Base-by-base conservation (phyloP, 2,329 filamentous ascomycete species). In the Aspergillus sp. region DNA sequence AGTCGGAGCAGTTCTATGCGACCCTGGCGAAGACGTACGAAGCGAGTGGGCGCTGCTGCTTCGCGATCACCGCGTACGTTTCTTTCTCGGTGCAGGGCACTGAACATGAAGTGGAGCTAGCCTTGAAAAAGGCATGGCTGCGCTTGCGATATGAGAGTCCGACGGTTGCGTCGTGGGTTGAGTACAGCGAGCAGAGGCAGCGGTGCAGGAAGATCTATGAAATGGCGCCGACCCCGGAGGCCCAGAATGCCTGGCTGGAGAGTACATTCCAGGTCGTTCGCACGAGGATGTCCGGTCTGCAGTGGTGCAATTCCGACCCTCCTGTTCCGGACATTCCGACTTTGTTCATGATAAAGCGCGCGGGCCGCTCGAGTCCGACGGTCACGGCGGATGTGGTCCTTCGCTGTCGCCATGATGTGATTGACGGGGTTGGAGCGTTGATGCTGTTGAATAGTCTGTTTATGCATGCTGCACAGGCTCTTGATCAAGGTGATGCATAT, bases 1-100 rank as follows among this genome's bases (percentile, higher is more conserved):
- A 80, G 55, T 67, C 70, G 0, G 77, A 80, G 53, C 61, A 73
- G 15, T 76, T 75, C 37, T 80, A 80, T 57, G 69, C 74, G 0
- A 63, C 71, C 1, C 59, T 79, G 9, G 68, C 68, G 0, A 71
- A 69, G 11, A 60, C 66, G 0, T 78, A 73, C 40, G 65, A 74
- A 22, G 74, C 67, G 1, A 77, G 67, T 30, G 75, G 74, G 0
- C 74, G 76, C 1, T 73, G 69, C 52, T 76, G 72, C 59, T 80
- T 79, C 50, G 73, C 72, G 2, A 77, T 81, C 4, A 78, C 78
- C 0, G 76, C 74, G 0, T 72, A 73, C 17, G 45, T 78, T 2
- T 74, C 75, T 1, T 56, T 65, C 4, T 54, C 57, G 4, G 33
- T 58, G 7, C 40, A 24, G 1, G 52, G 50, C 8, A 57, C 24